A percentile compares a stretch with the other conserved stretches of the same genome.
phyloP scores from a whole-genome alignment of 208 protist species.

The Acanthamoeba royreba region DNA sequence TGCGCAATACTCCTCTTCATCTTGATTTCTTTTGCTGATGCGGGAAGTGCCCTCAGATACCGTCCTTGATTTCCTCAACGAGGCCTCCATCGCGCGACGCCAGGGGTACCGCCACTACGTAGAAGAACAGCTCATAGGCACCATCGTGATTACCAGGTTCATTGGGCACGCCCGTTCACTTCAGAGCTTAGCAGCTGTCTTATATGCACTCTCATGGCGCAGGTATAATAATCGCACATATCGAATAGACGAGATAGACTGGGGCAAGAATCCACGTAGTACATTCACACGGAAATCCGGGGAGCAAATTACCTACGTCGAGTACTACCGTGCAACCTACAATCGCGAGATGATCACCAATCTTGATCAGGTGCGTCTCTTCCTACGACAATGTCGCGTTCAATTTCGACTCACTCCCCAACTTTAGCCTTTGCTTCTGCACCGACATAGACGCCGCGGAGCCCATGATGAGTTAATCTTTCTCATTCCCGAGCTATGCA shows the following conservation, averaged over 20 bases:
- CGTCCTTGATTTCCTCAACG: not conserved
- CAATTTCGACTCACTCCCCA: not conserved
- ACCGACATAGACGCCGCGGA: not conserved
- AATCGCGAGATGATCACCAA: not conserved
- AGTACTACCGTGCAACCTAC: slow-evolving; percentile 40
- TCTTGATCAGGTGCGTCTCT: not conserved
- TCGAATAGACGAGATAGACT: slow-evolving; percentile 40
- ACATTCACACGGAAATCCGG: not conserved
- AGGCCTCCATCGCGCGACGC: not conserved
- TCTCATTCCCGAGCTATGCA: slow-evolving; percentile 58
- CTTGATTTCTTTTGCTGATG: not conserved
- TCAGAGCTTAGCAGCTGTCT: not conserved
- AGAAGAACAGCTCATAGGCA: not conserved
- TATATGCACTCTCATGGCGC: not conserved
- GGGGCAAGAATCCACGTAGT: not conserved
- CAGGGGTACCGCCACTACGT: not conserved
- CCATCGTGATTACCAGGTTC: slow-evolving; percentile 55
- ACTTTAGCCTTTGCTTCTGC: not conserved
- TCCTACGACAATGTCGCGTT: not conserved
- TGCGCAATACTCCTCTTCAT: not conserved
- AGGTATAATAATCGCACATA: slow-evolving; percentile 65
- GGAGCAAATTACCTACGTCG: not conserved
- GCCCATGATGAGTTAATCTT: slow-evolving; percentile 48
- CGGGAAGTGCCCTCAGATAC: not conserved
- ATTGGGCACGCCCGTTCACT: not conserved